Evolutionary conservation across 2,329 filamentous ascomycete species (phyloP).

Genomic region (Ceratocystis cubensis): DNA sequence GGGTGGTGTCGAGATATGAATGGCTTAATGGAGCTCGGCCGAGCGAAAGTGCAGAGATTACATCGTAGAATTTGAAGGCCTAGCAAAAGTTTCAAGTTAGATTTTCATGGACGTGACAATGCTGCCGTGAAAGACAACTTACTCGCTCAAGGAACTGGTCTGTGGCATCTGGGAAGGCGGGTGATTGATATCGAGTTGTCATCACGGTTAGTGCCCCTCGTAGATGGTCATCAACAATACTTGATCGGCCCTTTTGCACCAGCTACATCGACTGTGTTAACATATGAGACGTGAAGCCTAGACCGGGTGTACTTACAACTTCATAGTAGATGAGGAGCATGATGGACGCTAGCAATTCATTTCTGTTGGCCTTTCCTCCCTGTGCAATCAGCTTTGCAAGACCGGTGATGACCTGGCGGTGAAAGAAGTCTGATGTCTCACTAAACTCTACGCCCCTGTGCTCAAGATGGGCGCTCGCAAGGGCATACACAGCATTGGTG

Average conservation of each 20-base stretch:
- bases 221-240: slow-evolving; percentile 48
- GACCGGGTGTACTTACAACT: slow-evolving; percentile 36
- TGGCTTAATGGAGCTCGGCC: slow-evolving; percentile 40
- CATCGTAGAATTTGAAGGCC: slow-evolving; percentile 55
- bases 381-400: slow-evolving; percentile 45
- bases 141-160: slow-evolving; percentile 48
- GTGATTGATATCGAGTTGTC: slow-evolving; percentile 26
- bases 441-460: slow-evolving; percentile 42
- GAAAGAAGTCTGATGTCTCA: slow-evolving; percentile 47
- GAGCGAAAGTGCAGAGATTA: slow-evolving; percentile 50
- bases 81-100: slow-evolving; percentile 25
- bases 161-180: slow-evolving; percentile 36
- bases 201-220: slow-evolving; percentile 51
- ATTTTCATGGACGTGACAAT: background rate
- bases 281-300: background rate
- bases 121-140: slow-evolving; percentile 21
- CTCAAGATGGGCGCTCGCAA: slow-evolving; percentile 74
- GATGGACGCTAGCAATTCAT: slow-evolving; percentile 48
- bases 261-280: slow-evolving; percentile 32
- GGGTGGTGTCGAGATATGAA: slow-evolving; percentile 37
- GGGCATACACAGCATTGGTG: slow-evolving; percentile 71
- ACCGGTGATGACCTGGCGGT: slow-evolving; percentile 47
- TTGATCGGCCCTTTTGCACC: slow-evolving; percentile 46
- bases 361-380: slow-evolving; percentile 37
- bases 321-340: slow-evolving; percentile 52